Evolutionary conservation across 192 early-diverging fungal genomes (phyloP), one percentile per base, ranked within the genome.

Genomic region (Irineochytrium annulatum): DNA sequence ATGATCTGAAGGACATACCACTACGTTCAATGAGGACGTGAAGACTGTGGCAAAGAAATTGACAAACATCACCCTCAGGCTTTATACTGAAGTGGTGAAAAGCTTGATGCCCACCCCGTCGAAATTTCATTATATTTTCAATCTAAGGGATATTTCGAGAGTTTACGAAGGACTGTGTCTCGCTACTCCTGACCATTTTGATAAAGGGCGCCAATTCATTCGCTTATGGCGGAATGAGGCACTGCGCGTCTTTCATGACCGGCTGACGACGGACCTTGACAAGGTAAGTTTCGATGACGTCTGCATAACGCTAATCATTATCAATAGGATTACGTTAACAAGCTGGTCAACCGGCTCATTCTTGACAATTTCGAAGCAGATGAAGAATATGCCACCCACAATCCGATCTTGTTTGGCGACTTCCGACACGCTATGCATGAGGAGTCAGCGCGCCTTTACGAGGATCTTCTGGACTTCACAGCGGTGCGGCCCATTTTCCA

Each of bases 101-200:
- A 79, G 63, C 59, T 67, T 81, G 20, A 70, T 81, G 71, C 82
- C 82, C 2, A 84, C 82, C 6, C 82, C 82, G 16, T 72, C 67
- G 37, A 84, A 84, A 55, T 84, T 84, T 67, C 82, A 84, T 57
- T 84, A 84, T 59, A 84, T 84, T 54, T 84, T 84, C 66, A 84
- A 84, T 55, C 62, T 84, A 33, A 71, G 82, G 26, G 82, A 84
- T 63, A 84, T 84, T 45, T 81, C 79, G 16, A 65, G 82, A 11
- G 71, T 84, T 11, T 81, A 82, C 43, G 82, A 84, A 63, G 82
- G 82, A 2, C 31, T 81, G 22, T 76, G 69, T 33, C 57, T 68
- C 39, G 74, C 77, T 6, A 79, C 79, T 1, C 78, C 78, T 14
- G 81, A 81, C 44, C 76, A 83, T 43, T 83, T 83, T 60, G 62